Evolutionary conservation across 1,284 basidiomycete genomes (phyloP).

Genomic region (Bjerkandera adusta): DNA sequence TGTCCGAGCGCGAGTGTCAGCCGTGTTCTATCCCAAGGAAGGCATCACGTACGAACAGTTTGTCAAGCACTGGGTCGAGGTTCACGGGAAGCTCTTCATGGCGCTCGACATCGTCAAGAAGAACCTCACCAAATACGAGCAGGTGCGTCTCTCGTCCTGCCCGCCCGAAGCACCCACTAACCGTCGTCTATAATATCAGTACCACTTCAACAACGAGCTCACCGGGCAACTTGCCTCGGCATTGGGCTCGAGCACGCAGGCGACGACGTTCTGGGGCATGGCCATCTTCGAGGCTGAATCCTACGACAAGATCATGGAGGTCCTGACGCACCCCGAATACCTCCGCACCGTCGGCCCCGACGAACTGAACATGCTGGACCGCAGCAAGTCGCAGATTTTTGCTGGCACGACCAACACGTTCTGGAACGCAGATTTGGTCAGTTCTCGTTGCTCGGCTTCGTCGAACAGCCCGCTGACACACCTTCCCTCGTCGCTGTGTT

Average conservation of each 20-base stretch:
- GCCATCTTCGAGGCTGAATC: slow-evolving; percentile 24
- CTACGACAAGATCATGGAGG: slow-evolving; percentile 24
- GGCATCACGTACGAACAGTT: slow-evolving; percentile 22
- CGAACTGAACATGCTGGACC: slow-evolving; percentile 20
- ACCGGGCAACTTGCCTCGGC: slow-evolving; percentile 14
- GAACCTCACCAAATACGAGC: slow-evolving; percentile 24
- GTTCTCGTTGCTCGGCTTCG: too few species aligned
- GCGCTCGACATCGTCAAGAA: slow-evolving; percentile 22
- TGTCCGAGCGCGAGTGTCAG: too few species aligned
- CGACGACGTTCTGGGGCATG: slow-evolving; percentile 17
- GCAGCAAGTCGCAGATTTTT: slow-evolving; percentile 14
- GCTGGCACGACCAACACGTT: slow-evolving; percentile 12
- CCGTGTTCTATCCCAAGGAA: slow-evolving; percentile 21
- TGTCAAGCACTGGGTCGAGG: slow-evolving; percentile 23
- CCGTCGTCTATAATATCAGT: slow-evolving; percentile 8
- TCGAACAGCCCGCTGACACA: too few species aligned
- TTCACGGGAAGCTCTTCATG: slow-evolving; percentile 20
- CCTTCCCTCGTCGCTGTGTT: too few species aligned
- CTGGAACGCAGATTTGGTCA: too few species aligned
- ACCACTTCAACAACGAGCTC: slow-evolving; percentile 17
- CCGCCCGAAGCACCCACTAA: not conserved
- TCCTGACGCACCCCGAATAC: slow-evolving; percentile 23
- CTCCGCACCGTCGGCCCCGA: slow-evolving; percentile 15
- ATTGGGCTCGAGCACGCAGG: slow-evolving; percentile 13
- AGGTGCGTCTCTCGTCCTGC: slow-evolving; percentile 10